phyloP scores from a whole-genome alignment of 1,139 yeast genomes.

The Suhomyces bolitotheri region DNA sequence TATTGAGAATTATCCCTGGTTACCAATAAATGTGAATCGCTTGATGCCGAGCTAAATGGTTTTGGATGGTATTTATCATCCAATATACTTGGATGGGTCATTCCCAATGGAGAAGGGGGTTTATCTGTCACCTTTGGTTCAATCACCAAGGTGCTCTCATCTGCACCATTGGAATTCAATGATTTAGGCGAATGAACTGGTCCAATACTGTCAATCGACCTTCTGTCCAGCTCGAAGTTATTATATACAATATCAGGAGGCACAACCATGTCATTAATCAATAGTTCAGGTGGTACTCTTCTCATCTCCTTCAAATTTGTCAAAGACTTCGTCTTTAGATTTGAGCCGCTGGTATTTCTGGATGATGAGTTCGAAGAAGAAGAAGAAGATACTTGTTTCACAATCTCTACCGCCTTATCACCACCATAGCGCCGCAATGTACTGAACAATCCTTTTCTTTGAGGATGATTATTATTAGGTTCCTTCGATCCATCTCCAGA shows the following conservation, averaged over 20 bases:
- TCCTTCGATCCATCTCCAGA: constrained; percentile 53
- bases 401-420: constrained; percentile 41
- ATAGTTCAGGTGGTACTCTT: constrained; percentile 1
- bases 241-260: constrained; percentile 1
- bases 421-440: constrained; percentile 46
- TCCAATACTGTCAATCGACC: constrained; percentile 1
- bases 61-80: constrained; percentile 37
- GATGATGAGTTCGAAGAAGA: constrained; percentile 6
- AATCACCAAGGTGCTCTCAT: constrained; percentile 4
- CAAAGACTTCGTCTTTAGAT: constrained; percentile 2
- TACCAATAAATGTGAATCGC: constrained; percentile 40
- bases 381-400: constrained; percentile 29
- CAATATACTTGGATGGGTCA: constrained; percentile 4
- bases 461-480: not conserved
- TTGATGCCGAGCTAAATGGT: constrained; percentile 5
- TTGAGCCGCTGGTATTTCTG: constrained; percentile 5
- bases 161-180: constrained; percentile 1
- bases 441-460: constrained; percentile 39
- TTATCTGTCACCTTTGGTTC: not conserved
- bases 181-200: constrained; percentile 5
- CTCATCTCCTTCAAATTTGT: constrained; percentile 1
- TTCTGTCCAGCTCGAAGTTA: constrained; percentile 1
- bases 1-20: constrained; percentile 62
- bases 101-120: constrained; percentile 1
- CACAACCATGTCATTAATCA: constrained; percentile 1